Evolutionary conservation across 352 stramenopile species (phyloP).

Genomic region (Pythium plurisporium): DNA sequence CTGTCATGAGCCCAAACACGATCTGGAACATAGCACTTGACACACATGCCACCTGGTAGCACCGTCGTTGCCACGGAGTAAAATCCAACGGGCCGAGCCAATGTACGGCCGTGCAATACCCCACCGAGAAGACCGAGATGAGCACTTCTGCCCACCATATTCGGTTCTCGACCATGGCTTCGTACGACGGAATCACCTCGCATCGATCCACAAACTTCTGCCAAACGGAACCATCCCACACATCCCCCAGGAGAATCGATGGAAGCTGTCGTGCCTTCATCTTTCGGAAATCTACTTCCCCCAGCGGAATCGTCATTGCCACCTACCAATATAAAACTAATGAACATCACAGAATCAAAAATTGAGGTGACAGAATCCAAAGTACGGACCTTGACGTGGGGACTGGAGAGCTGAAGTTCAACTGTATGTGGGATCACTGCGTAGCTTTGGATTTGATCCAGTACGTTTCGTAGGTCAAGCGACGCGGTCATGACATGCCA

Average conservation of each 20-base stretch:
- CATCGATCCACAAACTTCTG: constrained; percentile 25
- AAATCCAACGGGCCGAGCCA: constrained; percentile 55
- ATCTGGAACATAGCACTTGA: constrained; percentile 31
- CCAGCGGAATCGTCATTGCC: constrained; percentile 1
- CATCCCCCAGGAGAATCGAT: constrained; percentile 10
- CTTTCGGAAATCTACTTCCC: neutral
- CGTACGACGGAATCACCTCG: constrained; percentile 28
- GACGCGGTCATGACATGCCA: neutral
- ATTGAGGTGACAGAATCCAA: neutral
- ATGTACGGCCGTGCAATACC: constrained; percentile 33
- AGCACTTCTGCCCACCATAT: constrained; percentile 42
- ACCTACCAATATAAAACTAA: too few relatives aligned
- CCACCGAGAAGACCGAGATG: constrained; percentile 44
- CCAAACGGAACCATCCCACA: constrained; percentile 20
- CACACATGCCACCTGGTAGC: constrained; percentile 33
- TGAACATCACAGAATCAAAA: neutral
- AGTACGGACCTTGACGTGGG: constrained; percentile 1
- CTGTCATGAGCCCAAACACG: constrained; percentile 33
- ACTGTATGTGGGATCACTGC: neutral
- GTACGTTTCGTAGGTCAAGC: neutral
- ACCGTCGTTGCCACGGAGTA: constrained; percentile 40
- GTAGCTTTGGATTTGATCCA: neutral
- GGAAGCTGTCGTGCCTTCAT: neutral
- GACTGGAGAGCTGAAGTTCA: constrained; percentile 5
- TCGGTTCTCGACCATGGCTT: constrained; percentile 21